phyloP scores from a whole-genome alignment of 352 stramenopile genomes.

The Globisporangium irregulare region DNA sequence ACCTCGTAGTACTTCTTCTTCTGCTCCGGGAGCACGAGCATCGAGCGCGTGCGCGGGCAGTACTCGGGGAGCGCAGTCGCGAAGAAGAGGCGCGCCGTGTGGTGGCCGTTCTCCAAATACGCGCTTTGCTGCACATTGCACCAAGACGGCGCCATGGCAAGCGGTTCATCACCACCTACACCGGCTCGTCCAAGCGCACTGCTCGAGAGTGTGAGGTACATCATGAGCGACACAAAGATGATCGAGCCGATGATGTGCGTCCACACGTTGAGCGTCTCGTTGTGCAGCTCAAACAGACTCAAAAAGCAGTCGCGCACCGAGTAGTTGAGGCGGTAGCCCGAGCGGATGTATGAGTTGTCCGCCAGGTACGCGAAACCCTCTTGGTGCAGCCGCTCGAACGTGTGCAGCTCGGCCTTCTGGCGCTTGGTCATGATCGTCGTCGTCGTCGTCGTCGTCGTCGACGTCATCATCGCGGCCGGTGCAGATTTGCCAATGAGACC shows the following conservation, averaged over 20 bases:
- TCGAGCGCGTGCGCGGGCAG: constrained; percentile 30
- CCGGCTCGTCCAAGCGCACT: constrained; percentile 30
- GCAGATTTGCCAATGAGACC: neutral
- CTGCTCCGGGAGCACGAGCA: constrained; percentile 23
- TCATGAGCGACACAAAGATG: constrained; percentile 80
- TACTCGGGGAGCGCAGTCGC: constrained; percentile 35
- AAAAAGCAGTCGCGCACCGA: constrained; percentile 68
- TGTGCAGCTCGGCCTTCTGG: constrained; percentile 41
- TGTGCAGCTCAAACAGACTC: constrained; percentile 86
- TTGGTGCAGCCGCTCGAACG: constrained; percentile 74
- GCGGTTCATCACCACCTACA: constrained; percentile 2
- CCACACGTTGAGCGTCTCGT: constrained; percentile 89
- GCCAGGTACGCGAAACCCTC: constrained; percentile 79
- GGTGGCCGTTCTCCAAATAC: constrained; percentile 43
- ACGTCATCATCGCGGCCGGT: neutral
- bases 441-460: constrained; percentile 16
- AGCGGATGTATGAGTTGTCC: constrained; percentile 87
- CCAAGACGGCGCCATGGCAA: constrained; percentile 28
- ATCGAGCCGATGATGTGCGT: constrained; percentile 84
- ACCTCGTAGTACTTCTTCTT: constrained; percentile 65
- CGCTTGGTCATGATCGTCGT: constrained; percentile 8
- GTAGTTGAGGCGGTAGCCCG: constrained; percentile 84
- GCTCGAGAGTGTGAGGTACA: constrained; percentile 63
- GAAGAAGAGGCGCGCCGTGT: constrained; percentile 53
- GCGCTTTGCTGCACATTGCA: constrained; percentile 25